A percentile compares a stretch with the other conserved stretches of the same genome.
Evolutionary conservation across 2,329 filamentous ascomycete genomes (phyloP).

Genomic region (Fusarium multiceps): DNA sequence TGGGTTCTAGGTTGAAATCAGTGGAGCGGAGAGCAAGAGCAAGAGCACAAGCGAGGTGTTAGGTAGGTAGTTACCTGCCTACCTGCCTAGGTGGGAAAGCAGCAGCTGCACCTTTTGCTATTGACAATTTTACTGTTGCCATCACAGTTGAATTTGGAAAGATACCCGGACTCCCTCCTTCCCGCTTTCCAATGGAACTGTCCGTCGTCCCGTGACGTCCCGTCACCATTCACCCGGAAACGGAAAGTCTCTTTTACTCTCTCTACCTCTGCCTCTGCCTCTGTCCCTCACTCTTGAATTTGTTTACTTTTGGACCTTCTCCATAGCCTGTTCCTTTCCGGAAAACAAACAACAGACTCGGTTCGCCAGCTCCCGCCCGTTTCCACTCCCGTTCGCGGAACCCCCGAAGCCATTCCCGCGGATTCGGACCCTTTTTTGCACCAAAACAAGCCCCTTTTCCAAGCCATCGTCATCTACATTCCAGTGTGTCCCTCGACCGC

Average conservation of each 20-base stretch:
- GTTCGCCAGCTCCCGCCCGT: neutral
- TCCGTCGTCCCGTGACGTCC: constrained; percentile 32
- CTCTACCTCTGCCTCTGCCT: neutral
- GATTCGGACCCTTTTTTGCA: constrained; percentile 1
- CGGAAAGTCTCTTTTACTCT: constrained; percentile 2
- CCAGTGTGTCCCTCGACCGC: constrained; percentile 22
- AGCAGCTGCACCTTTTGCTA: neutral
- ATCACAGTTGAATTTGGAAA: neutral
- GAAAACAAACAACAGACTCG: neutral
- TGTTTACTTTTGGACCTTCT: neutral
- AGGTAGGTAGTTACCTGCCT: neutral
- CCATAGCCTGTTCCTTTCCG: neutral
- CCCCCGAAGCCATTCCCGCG: constrained; percentile 21
- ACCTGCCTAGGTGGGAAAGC: neutral
- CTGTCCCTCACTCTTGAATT: neutral
- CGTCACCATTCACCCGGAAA: constrained; percentile 10
- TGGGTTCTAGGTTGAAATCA: neutral
- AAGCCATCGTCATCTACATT: constrained; percentile 29
- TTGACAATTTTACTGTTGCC: constrained; percentile 1
- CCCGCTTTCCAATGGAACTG: constrained; percentile 6
- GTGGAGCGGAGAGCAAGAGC: neutral
- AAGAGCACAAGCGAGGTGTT: neutral
- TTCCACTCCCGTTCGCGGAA: constrained; percentile 28
- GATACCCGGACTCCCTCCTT: constrained; percentile 4
- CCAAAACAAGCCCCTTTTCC: constrained; percentile 1